Conservation (phyloP, 2,329 filamentous ascomycete genomes). For the Botryosphaeria agaves region DNA sequence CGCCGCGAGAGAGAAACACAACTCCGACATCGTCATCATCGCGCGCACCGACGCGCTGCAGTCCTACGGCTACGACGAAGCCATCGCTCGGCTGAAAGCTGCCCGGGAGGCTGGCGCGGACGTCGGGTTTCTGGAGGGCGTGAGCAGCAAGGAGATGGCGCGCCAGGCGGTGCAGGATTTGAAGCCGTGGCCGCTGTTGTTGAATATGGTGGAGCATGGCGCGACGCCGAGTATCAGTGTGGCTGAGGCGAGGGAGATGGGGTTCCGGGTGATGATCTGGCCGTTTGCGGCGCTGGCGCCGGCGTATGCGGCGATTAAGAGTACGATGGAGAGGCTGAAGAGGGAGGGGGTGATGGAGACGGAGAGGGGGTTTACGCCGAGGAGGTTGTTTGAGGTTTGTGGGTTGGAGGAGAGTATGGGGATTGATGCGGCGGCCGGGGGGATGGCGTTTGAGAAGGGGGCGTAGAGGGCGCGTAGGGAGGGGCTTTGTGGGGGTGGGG, state of each 20-base stretch:
- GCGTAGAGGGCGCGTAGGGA: too few relatives aligned
- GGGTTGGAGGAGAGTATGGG: constrained; percentile 33
- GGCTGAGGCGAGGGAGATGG: constrained; percentile 35
- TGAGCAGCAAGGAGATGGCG: constrained; percentile 33
- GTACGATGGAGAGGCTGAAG: constrained; percentile 21
- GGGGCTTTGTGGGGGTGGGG: too few relatives aligned
- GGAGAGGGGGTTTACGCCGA: constrained; percentile 27
- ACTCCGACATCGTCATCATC: constrained; percentile 44
- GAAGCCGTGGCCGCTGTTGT: constrained; percentile 31
- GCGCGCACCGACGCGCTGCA: constrained; percentile 46
- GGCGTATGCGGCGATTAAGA: constrained; percentile 25
- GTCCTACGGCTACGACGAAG: constrained; percentile 38
- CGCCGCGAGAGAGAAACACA: constrained; percentile 28
- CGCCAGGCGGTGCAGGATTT: constrained; percentile 28
- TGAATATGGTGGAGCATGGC: constrained; percentile 41
- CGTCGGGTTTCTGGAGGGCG: constrained; percentile 41
- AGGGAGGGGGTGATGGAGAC: constrained; percentile 20
- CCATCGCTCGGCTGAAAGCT: constrained; percentile 29
- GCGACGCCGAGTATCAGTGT: constrained; percentile 35
- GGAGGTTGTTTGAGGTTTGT: constrained; percentile 33
- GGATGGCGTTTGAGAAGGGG: constrained; percentile 12
- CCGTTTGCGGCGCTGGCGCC: constrained; percentile 32
- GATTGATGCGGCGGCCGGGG: constrained; percentile 30
- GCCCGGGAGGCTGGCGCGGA: constrained; percentile 41
- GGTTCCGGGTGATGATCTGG: constrained; percentile 42